These are phyloP conservation scores for Rhododendron ferrugineum DNA, from an alignment of 148 eudicot genomes.

Conservation along the genomic window DNA sequence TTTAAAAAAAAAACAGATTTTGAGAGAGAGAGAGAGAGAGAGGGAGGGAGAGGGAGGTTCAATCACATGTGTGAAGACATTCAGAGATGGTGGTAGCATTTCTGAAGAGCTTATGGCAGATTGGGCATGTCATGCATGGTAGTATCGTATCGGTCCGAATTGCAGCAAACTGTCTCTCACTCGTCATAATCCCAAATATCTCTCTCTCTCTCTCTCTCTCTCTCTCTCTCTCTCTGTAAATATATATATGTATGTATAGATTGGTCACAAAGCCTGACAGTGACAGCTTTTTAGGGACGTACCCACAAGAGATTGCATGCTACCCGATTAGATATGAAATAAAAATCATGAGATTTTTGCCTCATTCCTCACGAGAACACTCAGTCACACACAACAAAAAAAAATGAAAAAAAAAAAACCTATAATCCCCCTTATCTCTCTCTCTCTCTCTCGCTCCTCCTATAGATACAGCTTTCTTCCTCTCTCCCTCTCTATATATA, in stretches of 20 bases:
- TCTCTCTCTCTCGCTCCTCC: not conserved
- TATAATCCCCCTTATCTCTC: not conserved
- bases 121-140: constrained; percentile 9
- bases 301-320: constrained; percentile 3
- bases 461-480: not conserved
- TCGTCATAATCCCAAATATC: not conserved
- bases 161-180: not conserved
- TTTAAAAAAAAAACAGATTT: not conserved
- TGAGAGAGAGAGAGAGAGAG: not conserved
- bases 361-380: not conserved
- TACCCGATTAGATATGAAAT: not conserved
- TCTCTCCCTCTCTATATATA: not conserved
- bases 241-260: not conserved
- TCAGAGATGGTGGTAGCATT: constrained; percentile 22
- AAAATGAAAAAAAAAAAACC: not conserved
- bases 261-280: not conserved
- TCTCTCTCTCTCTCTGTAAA: not conserved
- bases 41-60: not conserved
- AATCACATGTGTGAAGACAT: constrained; percentile 29
- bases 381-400: not conserved
- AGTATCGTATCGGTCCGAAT: not conserved
- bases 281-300: not conserved
- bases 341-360: not conserved
- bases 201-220: not conserved
- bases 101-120: constrained; percentile 16